Evolutionary conservation across 1,284 basidiomycete species (phyloP), one percentile per base, ranked within the genome.

Genomic region (Cerrena zonata): DNA sequence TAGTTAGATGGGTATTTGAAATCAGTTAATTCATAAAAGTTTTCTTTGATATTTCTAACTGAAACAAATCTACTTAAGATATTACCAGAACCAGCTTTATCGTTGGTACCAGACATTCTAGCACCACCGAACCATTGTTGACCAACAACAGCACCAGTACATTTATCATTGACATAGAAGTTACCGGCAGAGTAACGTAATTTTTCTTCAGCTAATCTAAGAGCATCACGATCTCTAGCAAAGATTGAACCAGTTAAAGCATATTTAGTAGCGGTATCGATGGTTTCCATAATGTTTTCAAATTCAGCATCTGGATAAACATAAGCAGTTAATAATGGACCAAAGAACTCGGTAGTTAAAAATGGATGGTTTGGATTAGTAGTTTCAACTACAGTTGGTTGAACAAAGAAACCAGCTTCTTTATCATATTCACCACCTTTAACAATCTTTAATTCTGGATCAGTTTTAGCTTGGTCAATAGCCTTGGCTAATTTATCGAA

Each of bases 101-200:
- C 96, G 75, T 98, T 98, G 56, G 96, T 99, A 24, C 96, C 95
- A 61, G 89, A 92, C 22, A 81, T 91, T 42, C 95, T 82, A 4
- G 85, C 91, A 50, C 95, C 96, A 50, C 95, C 95, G 67, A 99
- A 98, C 5, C 95, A 93, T 70, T 99, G 95, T 69, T 97, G 94
- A 4, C 91, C 92, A 24, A 96, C 91, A 44, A 92, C 89, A 23
- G 95, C 95, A 52, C 95, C 94, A 0, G 95, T 97, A 70, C 91
- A 95, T 66, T 93, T 94, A 63, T 94, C 91, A 71, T 94, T 95
- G 74, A 93, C 91, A 76, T 96, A 96, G 52, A 94, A 84, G 70
- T 96, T 91, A 2, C 89, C 89, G 3, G 91, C 88, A 0, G 92
- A 78, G 70, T 94, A 87, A 53, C 91, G 86, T 49, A 96, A 79